Conservation (phyloP, 495 filamentous ascomycete genomes). For the Neurospora sp. region DNA sequence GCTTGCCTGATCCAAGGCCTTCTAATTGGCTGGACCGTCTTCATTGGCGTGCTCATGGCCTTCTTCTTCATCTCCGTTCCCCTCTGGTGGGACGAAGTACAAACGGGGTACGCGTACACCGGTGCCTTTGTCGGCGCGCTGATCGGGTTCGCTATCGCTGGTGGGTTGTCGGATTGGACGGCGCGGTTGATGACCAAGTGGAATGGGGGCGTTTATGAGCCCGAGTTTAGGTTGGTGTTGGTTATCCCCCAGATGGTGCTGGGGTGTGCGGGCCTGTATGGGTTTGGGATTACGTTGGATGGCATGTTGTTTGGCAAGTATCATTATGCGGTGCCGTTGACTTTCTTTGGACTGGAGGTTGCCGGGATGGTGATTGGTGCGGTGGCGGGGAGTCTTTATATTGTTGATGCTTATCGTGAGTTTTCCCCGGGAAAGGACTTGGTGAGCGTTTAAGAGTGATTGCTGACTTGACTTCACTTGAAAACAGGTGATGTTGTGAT, state of each 20-base stretch:
- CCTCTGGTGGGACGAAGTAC: conserved; percentile 68
- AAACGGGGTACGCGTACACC: conserved; percentile 82
- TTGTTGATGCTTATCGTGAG: conserved; percentile 87
- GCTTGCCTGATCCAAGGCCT: conserved; percentile 84
- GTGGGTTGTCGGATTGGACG: conserved; percentile 63
- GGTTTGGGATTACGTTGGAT: conserved; percentile 62
- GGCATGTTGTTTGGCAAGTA: conserved; percentile 45
- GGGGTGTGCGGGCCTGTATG: conserved; percentile 69
- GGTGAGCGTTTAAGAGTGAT: too few relatives aligned
- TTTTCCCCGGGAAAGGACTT: conserved; percentile 9
- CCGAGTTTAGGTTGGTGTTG: conserved; percentile 77
- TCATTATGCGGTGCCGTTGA: conserved; percentile 60
- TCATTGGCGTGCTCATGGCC: conserved; percentile 81
- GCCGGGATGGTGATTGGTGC: conserved; percentile 88
- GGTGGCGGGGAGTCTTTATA: conserved; percentile 76
- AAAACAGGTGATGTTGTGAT: conserved; percentile 64
- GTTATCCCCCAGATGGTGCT: conserved; percentile 72
- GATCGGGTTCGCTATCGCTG: conserved; percentile 64
- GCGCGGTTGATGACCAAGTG: conserved; percentile 57
- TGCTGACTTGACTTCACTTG: background rate
- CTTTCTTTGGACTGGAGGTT: conserved; percentile 69
- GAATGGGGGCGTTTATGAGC: conserved; percentile 80
- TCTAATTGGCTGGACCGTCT: conserved; percentile 89
- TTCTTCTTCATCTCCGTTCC: conserved; percentile 73
- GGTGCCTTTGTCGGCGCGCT: conserved; percentile 79